Evolutionary conservation across 2,329 filamentous ascomycete species (phyloP).

Genomic region (Fusarium begoniae): DNA sequence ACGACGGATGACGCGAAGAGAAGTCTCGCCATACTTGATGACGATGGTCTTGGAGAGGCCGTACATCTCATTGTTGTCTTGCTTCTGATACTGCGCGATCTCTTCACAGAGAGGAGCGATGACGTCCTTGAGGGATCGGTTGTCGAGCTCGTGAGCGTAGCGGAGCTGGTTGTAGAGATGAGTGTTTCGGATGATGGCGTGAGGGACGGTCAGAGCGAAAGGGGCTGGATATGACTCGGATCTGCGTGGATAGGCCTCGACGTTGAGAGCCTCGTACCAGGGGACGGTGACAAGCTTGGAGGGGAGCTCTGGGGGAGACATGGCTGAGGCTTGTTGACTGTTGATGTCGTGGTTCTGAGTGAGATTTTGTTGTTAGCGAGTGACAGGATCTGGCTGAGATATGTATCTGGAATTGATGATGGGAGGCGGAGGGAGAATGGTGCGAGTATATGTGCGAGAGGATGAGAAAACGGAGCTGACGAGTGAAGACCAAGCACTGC

Average conservation of each 20-base stretch:
- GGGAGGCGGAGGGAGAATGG: not conserved
- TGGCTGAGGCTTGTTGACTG: not conserved
- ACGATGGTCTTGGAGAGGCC: slow-evolving; percentile 30
- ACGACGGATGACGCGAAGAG: slow-evolving; percentile 26
- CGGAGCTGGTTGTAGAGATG: slow-evolving; percentile 8
- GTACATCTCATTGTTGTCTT: slow-evolving; percentile 15
- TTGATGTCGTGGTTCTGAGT: not conserved
- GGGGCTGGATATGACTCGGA: not conserved
- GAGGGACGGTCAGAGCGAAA: slow-evolving; percentile 17
- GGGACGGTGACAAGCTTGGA: slow-evolving; percentile 21
- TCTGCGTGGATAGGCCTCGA: not conserved
- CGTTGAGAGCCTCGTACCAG: slow-evolving; percentile 1
- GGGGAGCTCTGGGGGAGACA: slow-evolving; percentile 19
- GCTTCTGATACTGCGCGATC: slow-evolving; percentile 14
- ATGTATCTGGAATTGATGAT: not conserved
- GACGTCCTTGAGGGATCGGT: slow-evolving; percentile 7
- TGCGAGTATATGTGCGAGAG: not conserved
- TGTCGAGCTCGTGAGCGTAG: not conserved
- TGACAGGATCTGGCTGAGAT: not conserved
- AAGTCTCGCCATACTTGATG: slow-evolving; percentile 32
- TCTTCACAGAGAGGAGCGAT: slow-evolving; percentile 23
- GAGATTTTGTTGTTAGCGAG: not conserved
- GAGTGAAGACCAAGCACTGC: not conserved
- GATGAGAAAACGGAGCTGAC: not conserved
- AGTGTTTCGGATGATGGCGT: slow-evolving; percentile 15